Percentiles rank a stretch among this genome's conserved stretches.
phyloP scores from a whole-genome alignment of 371 early-diverging fungal species.

The Nosema bombycis region DNA sequence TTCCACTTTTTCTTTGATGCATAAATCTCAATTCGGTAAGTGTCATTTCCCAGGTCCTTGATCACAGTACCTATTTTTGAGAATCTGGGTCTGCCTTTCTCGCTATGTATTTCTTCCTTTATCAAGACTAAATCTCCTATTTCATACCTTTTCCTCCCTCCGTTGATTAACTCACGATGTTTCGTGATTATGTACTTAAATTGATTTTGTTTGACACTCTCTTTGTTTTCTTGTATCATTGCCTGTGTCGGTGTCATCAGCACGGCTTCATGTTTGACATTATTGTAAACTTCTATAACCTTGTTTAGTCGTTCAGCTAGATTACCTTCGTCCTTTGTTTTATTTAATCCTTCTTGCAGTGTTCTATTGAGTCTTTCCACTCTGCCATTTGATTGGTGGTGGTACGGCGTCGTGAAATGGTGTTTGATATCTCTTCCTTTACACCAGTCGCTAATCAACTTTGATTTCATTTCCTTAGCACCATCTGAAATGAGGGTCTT shows the following conservation, averaged over 20 bases:
- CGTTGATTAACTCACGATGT: too few species aligned
- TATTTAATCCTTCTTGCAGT: neutral
- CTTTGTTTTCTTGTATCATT: too few species aligned
- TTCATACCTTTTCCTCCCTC: too few species aligned
- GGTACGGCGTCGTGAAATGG: neutral
- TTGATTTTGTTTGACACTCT: too few species aligned
- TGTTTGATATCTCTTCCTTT: neutral
- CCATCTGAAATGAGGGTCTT: neutral
- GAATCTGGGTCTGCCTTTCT: neutral
- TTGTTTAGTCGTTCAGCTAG: neutral
- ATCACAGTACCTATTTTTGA: neutral
- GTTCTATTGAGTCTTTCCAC: constrained; percentile 3
- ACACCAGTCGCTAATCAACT: neutral
- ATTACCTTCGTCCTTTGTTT: neutral
- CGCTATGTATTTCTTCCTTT: neutral
- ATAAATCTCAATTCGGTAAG: too few species aligned
- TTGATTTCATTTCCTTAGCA: neutral
- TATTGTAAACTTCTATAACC: constrained; percentile 1
- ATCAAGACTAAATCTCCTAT: neutral
- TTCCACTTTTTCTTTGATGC: too few species aligned
- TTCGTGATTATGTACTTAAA: too few species aligned
- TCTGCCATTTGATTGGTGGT: constrained; percentile 15
- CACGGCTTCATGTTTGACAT: too few species aligned
- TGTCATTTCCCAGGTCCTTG: neutral
- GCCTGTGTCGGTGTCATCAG: too few species aligned